phyloP scores from a whole-genome alignment of 345 rosid genomes.

The Brassica napus region DNA sequence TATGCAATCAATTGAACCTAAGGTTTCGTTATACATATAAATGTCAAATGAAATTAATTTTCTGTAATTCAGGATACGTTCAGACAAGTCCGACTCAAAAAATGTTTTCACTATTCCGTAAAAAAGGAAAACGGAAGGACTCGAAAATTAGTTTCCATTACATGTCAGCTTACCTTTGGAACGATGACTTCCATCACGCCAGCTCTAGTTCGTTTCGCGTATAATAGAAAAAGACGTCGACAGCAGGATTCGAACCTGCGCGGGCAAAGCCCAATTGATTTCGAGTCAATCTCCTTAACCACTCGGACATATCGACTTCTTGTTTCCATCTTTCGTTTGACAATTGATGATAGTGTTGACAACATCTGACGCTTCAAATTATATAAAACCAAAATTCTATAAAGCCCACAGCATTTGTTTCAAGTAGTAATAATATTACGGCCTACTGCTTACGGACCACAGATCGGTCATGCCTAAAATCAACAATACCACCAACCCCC shows the following conservation, averaged over 20 bases:
- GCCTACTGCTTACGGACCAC: too few species aligned
- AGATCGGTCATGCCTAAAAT: not conserved
- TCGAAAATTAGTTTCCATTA: too few species aligned
- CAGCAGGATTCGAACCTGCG: constrained; percentile 64
- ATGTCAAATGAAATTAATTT: not conserved
- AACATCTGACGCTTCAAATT: not conserved
- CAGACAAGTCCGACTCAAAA: too few species aligned
- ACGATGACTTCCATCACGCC: not conserved
- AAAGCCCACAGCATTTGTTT: not conserved
- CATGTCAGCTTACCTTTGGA: not conserved
- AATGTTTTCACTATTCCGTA: too few species aligned
- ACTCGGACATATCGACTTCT: constrained; percentile 31
- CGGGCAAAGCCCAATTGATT: constrained; percentile 99
- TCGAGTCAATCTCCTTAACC: constrained; percentile 99
- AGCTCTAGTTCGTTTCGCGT: too few species aligned
- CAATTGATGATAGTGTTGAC: too few species aligned
- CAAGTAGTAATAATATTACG: not conserved
- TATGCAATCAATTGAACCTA: not conserved
- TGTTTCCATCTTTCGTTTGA: not conserved
- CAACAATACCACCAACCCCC: not conserved
- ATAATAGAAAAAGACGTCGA: not conserved
- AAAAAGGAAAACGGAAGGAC: too few species aligned
- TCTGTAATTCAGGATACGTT: too few species aligned
- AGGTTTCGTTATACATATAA: not conserved
- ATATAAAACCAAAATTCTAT: not conserved